Conservation (phyloP, 352 stramenopile genomes). For the Phytophthora quininea region DNA sequence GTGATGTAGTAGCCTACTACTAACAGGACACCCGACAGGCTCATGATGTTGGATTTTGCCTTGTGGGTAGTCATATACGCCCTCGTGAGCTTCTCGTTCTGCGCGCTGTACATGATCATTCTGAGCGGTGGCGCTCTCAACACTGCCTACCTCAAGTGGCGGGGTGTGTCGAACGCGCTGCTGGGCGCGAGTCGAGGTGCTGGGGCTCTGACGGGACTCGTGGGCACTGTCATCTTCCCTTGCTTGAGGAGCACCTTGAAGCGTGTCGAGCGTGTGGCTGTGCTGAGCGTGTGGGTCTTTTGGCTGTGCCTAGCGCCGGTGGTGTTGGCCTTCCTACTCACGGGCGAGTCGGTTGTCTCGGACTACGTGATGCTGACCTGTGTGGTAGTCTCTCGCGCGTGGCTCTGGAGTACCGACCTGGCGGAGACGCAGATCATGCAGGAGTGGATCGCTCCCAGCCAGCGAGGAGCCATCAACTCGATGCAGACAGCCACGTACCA, state of each 20-base stretch:
- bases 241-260: slow-evolving; percentile 31
- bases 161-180: slow-evolving; percentile 54
- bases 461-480: slow-evolving; percentile 60
- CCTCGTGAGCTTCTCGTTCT: slow-evolving; percentile 60
- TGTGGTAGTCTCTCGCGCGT: slow-evolving; percentile 55
- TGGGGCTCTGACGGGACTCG: slow-evolving; percentile 49
- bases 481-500: slow-evolving; percentile 73
- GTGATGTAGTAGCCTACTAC: too few species aligned
- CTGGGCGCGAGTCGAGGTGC: slow-evolving; percentile 50
- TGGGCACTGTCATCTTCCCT: slow-evolving; percentile 61
- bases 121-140: slow-evolving; percentile 53
- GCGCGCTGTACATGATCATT: slow-evolving; percentile 66
- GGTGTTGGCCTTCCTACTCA: slow-evolving; percentile 42
- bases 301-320: slow-evolving; percentile 58
- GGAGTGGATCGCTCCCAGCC: slow-evolving; percentile 62
- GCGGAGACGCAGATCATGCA: slow-evolving; percentile 78
- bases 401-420: slow-evolving; percentile 65
- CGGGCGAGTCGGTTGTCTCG: slow-evolving; percentile 46
- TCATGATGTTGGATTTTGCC: slow-evolving; percentile 39
- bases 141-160: slow-evolving; percentile 70
- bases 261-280: slow-evolving; percentile 48
- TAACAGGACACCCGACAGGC: slow-evolving; percentile 21
- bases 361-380: slow-evolving; percentile 65
- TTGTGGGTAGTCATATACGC: slow-evolving; percentile 49
- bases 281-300: slow-evolving; percentile 69